These are phyloP conservation scores for Cetraspora pellucida DNA, from an alignment of 192 early-diverging fungal genomes.

Conservation along the genomic window DNA sequence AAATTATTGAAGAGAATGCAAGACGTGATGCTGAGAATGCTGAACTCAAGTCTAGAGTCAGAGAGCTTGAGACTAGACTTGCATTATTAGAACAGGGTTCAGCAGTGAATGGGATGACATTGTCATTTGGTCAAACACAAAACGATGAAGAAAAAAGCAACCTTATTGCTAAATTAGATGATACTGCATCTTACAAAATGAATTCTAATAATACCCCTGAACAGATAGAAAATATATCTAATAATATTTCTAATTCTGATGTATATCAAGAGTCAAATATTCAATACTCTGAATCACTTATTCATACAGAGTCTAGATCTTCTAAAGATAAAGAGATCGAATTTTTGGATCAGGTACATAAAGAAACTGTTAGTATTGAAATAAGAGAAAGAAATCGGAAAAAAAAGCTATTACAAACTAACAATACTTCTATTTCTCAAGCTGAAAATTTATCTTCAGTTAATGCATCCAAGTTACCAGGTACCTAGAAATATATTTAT, in stretches of 20 bases:
- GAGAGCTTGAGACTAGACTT: constrained; percentile 2
- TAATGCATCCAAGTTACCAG: constrained; percentile 19
- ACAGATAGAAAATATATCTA: no score
- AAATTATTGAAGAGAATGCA: constrained; percentile 21
- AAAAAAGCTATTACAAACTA: no score
- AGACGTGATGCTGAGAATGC: neutral
- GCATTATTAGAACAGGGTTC: constrained; percentile 9
- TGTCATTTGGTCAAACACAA: no score
- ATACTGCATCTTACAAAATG: no score
- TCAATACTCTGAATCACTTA: no score
- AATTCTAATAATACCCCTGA: no score
- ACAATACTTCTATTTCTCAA: no score
- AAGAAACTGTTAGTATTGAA: constrained; percentile 1
- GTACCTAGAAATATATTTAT: neutral
- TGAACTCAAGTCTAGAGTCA: neutral
- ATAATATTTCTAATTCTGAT: no score
- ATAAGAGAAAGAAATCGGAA: constrained; percentile 5
- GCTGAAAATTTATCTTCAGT: neutral
- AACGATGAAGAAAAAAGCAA: no score
- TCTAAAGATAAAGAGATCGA: neutral
- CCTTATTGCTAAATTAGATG: no score
- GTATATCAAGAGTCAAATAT: no score
- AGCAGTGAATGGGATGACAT: constrained; percentile 1
- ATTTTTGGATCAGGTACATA: neutral
- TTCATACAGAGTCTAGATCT: no score